Percentiles rank a stretch among this genome's conserved stretches.
phyloP scores from a whole-genome alignment of 495 filamentous ascomycete species.

The Cercophora sp. region DNA sequence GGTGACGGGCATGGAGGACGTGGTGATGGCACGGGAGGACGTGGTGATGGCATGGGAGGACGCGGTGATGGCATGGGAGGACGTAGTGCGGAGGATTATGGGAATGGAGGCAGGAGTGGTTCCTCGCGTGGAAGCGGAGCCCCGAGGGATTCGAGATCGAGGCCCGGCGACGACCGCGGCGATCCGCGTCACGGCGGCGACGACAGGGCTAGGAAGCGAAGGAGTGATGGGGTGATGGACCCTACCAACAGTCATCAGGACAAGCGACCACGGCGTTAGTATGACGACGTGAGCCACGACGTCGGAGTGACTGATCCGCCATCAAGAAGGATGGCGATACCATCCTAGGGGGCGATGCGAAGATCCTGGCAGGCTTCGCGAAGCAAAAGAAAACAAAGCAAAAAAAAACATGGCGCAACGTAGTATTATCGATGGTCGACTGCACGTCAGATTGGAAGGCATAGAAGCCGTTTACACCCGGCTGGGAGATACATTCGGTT shows the following conservation, averaged over 20 bases:
- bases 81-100: conserved; percentile 18
- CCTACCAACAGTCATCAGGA: conserved; percentile 22
- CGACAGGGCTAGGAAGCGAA: conserved; percentile 28
- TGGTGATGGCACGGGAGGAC: conserved; percentile 11
- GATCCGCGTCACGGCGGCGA: conserved; percentile 24
- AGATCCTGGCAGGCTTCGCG: too few relatives aligned
- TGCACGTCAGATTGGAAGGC: too few relatives aligned
- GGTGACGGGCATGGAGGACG: conserved; percentile 14
- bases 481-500: too few relatives aligned
- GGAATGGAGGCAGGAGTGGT: conserved; percentile 16
- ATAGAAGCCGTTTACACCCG: too few relatives aligned
- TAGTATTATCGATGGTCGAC: too few relatives aligned
- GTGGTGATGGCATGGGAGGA: too few relatives aligned
- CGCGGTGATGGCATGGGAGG: conserved; percentile 15
- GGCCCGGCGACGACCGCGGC: conserved; percentile 20
- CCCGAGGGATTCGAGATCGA: conserved; percentile 24
- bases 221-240: conserved; percentile 26
- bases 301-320: too few relatives aligned
- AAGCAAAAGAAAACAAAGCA: too few relatives aligned
- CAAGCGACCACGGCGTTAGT: conserved; percentile 30
- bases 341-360: too few relatives aligned
- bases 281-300: too few relatives aligned
- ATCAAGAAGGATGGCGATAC: too few relatives aligned
- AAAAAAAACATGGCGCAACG: too few relatives aligned
- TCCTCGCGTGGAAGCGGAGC: conserved; percentile 19